Base-by-base conservation (phyloP, 371 early-diverging fungal genomes). In the Paraphysoderma sedebokerense region DNA sequence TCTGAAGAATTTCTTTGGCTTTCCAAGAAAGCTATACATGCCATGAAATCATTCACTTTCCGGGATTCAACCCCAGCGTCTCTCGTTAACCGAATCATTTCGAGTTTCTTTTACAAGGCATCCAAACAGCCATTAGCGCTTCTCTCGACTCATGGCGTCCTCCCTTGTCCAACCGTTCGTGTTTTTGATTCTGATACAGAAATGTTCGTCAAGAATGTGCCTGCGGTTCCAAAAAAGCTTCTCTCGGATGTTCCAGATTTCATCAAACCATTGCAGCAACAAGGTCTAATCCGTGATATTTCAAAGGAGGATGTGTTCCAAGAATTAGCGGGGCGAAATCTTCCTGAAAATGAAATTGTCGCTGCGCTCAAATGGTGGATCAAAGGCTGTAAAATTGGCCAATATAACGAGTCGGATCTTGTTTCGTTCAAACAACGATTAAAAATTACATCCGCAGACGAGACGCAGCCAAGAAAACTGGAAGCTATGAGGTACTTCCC, bases 351-450 rank as follows among this genome's bases (percentile, higher is more conserved):
- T 0, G 85, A 87, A 51, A 71, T 79, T 60, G 63, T 77, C 0
- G 77, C 70, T 0, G 68, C 85, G 38, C 63, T 89, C 58, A 68
- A 68, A 51, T 89, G 88, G 88, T 86, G 81, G 83, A 64, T 80
- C 17, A 56, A 49, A 7, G 65, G 60, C 46, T 39, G 48, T 13
- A 26, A 44, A 8, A 28, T 17, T n/a, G n/a, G n/a, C n/a, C n/a
- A n/a, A n/a, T n/a, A n/a, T n/a, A 2, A 9, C 7, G 3, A 42
- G 31, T 22, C 42, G 42, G 15, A 8, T 11, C 19, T 20, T 6
- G 29, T 22, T 42, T 31, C 17, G n/a, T 2, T 6, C 6, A 7
- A 5, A 44, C 13, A 27, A 44, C 34, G 20, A 6, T 2, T 8
- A 6, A 5, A 8, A n/a, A 19, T 12, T 46, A 22, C 20, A 19